Conservation (phyloP, 2,329 filamentous ascomycete species). For the Eutypa lata region DNA sequence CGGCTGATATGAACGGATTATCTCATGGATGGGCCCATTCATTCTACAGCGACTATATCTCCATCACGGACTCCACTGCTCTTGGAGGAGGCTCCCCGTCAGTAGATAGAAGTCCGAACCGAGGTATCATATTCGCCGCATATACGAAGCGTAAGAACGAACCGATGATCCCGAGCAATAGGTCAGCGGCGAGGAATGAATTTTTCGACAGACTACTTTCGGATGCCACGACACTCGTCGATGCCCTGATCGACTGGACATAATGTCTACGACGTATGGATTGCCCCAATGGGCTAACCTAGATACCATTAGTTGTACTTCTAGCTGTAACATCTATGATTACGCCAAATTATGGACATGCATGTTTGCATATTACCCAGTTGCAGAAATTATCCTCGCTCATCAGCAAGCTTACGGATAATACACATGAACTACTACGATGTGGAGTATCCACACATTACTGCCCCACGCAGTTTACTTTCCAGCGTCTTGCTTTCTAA, state of each 20-base stretch:
- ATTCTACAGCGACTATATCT: slow-evolving; percentile 43
- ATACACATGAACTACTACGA: too few species aligned
- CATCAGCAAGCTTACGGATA: too few species aligned
- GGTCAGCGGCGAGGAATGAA: slow-evolving; percentile 31
- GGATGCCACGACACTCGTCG: slow-evolving; percentile 51
- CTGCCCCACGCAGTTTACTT: too few species aligned
- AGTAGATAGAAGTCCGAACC: slow-evolving; percentile 31
- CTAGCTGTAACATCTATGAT: too few species aligned
- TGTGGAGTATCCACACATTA: too few species aligned
- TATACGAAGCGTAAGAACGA: slow-evolving; percentile 46
- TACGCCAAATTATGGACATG: too few species aligned
- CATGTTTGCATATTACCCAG: too few species aligned
- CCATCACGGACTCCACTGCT: slow-evolving; percentile 17
- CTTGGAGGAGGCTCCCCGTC: slow-evolving; percentile 11
- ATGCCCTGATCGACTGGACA: slow-evolving; percentile 22
- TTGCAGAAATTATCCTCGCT: too few species aligned
- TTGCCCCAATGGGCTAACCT: too few species aligned
- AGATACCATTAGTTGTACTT: too few species aligned
- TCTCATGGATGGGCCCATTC: slow-evolving; percentile 51
- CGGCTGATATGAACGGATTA: slow-evolving; percentile 41
- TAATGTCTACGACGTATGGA: not conserved
- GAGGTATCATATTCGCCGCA: slow-evolving; percentile 55
- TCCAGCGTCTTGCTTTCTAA: too few species aligned
- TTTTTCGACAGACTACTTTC: slow-evolving; percentile 40
- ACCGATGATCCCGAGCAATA: slow-evolving; percentile 32